phyloP scores from a whole-genome alignment of 2,329 filamentous ascomycete species.

The Talaromyces amestolkiae region DNA sequence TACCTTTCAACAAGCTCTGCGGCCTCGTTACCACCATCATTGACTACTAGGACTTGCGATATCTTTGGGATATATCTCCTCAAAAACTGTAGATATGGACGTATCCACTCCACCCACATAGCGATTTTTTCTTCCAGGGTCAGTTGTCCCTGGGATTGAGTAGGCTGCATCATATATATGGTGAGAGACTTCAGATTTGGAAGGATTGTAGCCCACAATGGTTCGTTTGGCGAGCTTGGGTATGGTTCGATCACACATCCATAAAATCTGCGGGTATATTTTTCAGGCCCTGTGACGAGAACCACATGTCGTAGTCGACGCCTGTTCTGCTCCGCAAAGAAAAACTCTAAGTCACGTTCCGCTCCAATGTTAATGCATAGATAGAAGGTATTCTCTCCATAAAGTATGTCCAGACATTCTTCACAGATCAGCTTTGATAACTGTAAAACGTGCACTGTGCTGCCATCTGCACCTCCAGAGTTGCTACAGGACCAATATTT shows the following conservation, averaged over 20 bases:
- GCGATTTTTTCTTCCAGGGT: not conserved
- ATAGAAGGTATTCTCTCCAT: not conserved
- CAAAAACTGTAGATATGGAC: not conserved
- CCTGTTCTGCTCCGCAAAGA: not conserved
- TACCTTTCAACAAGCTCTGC: not conserved
- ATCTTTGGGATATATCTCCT: not conserved
- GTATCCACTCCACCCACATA: not conserved
- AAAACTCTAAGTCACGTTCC: not conserved
- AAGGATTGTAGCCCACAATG: not conserved
- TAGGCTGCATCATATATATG: not conserved
- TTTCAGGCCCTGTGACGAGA: not conserved
- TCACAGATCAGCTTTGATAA: not conserved
- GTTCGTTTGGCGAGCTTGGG: too few relatives aligned
- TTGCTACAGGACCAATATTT: too few relatives aligned
- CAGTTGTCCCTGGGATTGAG: not conserved
- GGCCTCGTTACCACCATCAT: not conserved
- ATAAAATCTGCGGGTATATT: too few relatives aligned
- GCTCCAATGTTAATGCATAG: not conserved
- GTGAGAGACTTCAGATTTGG: not conserved
- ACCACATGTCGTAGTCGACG: not conserved
- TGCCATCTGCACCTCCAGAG: not conserved
- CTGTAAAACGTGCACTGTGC: not conserved
- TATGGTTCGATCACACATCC: too few relatives aligned
- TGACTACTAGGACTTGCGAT: not conserved
- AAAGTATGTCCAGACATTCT: not conserved